phyloP scores from a whole-genome alignment of 2,329 filamentous ascomycete species.

The Cercospora zeae-maydis region DNA sequence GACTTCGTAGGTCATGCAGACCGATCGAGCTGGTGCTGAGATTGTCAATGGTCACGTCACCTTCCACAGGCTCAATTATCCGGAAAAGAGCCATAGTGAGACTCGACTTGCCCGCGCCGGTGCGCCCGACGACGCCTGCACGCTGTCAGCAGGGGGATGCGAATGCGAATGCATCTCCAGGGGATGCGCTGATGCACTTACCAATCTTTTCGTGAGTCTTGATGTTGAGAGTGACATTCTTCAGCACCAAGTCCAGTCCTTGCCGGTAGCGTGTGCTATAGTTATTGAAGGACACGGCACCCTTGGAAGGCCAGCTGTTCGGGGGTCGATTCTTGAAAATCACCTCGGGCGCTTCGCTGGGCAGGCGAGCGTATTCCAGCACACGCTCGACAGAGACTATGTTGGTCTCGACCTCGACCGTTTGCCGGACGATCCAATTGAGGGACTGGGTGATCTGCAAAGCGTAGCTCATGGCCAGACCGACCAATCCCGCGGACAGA shows the following conservation, averaged over 20 bases:
- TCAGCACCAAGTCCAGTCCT: conserved; percentile 85
- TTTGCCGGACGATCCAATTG: conserved; percentile 98
- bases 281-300: conserved; percentile 84
- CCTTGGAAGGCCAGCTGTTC: conserved; percentile 86
- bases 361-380: conserved; percentile 86
- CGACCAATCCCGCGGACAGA: conserved; percentile 72
- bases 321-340: conserved; percentile 82
- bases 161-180: too few species aligned
- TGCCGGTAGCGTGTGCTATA: conserved; percentile 92
- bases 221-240: conserved; percentile 87
- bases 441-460: conserved; percentile 94
- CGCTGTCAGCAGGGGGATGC: not conserved
- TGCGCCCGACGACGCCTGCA: conserved; percentile 83
- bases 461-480: conserved; percentile 94
- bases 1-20: conserved; percentile 78
- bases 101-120: conserved; percentile 92
- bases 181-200: not conserved
- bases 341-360: conserved; percentile 91
- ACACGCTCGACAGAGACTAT: conserved; percentile 98
- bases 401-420: conserved; percentile 99
- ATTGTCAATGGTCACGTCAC: conserved; percentile 82
- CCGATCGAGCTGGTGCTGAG: conserved; percentile 89
- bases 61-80: conserved; percentile 82
- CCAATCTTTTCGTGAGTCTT: conserved; percentile 95
- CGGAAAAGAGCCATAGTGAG: conserved; percentile 90